phyloP scores from a whole-genome alignment of 345 rosid species.

The Euclidium syriacum region DNA sequence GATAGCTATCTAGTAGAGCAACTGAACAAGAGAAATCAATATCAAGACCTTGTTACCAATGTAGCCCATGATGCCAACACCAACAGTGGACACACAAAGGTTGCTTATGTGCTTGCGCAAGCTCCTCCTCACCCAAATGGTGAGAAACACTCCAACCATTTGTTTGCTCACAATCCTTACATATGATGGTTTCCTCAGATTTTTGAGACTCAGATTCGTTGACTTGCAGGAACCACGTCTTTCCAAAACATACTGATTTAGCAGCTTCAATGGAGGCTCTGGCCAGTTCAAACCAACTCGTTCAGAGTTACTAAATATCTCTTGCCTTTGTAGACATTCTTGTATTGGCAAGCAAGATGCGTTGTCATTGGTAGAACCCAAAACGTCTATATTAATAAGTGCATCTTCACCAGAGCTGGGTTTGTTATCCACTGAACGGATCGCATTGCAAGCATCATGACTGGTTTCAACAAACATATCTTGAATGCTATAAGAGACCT shows the following conservation, averaged over 20 bases:
- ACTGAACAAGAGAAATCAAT: constrained; percentile 22
- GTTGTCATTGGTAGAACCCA: constrained; percentile 18
- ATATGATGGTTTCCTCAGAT: constrained; percentile 56
- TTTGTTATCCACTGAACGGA: constrained; percentile 55
- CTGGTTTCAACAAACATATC: constrained; percentile 57
- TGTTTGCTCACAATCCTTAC: constrained; percentile 85
- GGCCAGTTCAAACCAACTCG: constrained; percentile 81
- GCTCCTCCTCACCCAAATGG: constrained; percentile 85
- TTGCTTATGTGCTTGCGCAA: constrained; percentile 82
- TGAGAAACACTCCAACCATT: constrained; percentile 89
- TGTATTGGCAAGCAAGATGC: constrained; percentile 34
- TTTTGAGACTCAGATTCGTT: constrained; percentile 45
- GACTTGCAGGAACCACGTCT: constrained; percentile 53
- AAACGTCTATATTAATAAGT: constrained; percentile 1
- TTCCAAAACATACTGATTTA: constrained; percentile 52
- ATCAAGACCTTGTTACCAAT: constrained; percentile 86
- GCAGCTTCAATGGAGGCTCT: constrained; percentile 57
- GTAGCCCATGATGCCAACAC: constrained; percentile 96
- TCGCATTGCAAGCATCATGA: constrained; percentile 52
- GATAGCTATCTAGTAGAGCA: neutral
- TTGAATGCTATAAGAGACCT: constrained; percentile 47
- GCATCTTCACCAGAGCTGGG: constrained; percentile 4
- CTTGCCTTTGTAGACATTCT: constrained; percentile 44
- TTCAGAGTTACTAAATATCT: constrained; percentile 50
- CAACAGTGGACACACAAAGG: constrained; percentile 78